phyloP scores from a whole-genome alignment of 2,329 filamentous ascomycete genomes.

The Byssochlamys sp. region DNA sequence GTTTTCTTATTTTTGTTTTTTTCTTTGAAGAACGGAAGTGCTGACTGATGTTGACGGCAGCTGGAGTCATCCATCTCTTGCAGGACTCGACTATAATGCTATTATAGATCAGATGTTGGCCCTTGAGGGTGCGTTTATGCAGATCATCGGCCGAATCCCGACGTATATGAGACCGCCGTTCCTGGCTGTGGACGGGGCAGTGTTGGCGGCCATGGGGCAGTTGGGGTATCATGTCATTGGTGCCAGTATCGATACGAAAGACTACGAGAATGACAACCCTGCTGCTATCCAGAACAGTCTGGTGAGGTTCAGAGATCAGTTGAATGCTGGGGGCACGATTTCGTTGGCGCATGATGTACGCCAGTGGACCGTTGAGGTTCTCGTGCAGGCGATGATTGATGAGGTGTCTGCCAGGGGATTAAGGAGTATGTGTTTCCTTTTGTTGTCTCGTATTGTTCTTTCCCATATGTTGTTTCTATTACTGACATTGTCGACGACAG shows the following conservation, averaged over 20 bases:
- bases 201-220: constrained; percentile 26
- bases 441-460: neutral
- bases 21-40: neutral
- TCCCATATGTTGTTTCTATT: neutral
- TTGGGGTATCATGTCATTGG: constrained; percentile 39
- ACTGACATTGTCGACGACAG: constrained; percentile 10
- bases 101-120: constrained; percentile 32
- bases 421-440: constrained; percentile 13
- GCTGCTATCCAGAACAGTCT: constrained; percentile 20
- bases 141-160: constrained; percentile 36
- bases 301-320: constrained; percentile 21
- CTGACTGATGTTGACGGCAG: constrained; percentile 9
- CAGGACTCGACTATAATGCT: constrained; percentile 19
- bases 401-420: constrained; percentile 35
- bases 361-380: constrained; percentile 22
- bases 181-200: constrained; percentile 23
- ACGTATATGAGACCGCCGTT: constrained; percentile 43
- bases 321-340: constrained; percentile 24
- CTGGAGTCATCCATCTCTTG: constrained; percentile 33
- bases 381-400: constrained; percentile 25
- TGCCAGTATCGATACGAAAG: constrained; percentile 35
- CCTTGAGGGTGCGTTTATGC: constrained; percentile 31
- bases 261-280: constrained; percentile 29
- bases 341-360: constrained; percentile 31
- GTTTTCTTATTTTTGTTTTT: neutral